Base-by-base conservation (phyloP, 768 basidiomycete genomes). In the Pleurotus giganteus region DNA sequence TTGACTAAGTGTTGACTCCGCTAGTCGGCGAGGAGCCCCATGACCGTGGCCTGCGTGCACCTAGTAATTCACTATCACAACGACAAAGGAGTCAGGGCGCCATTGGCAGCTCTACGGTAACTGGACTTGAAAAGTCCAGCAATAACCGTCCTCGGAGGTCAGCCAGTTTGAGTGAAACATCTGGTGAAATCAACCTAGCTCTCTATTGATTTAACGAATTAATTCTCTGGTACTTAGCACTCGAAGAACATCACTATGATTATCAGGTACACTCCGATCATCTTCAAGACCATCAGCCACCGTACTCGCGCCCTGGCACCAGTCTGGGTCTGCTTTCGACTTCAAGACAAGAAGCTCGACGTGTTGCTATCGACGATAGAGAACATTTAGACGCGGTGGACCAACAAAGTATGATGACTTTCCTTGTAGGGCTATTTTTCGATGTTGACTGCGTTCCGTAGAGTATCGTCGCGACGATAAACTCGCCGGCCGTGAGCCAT, bases 151-250 rank as follows among this genome's bases (percentile, higher is more conserved):
- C 86, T 46, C 75, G 89, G 54, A 78, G 89, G 53, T 90, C 88
- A n/a, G 86, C 86, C 13, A 89, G 88, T 66, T 71, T 91, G 47
- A 90, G 87, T 62, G 87, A 90, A 64, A 82, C 84, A 26, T 64
- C 77, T 21, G 67, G 77, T 77, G 60, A 54, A 26, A 24, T 8
- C 36, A 19, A n/a, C 41, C 44, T 23, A 27, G 44, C 39, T 63
- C 63, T 54, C 58, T 58, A 27, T 54, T 19, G 31, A 32, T 21
- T 42, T 21, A 45, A 12, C 44, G 37, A 45, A 19, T 39, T 19
- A 17, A 8, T 49, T 28, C 50, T 26, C 27, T 42, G 31, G 43
- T 54, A n/a, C n/a, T n/a, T 44, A 58, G 58, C 50, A 17, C 58
- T 52, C 21, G 58, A 59, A 32, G 47, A 46, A 23, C 19, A 51